Base-by-base conservation (phyloP, 1,139 yeast species). In the Sugiyamaella neomexicana region DNA sequence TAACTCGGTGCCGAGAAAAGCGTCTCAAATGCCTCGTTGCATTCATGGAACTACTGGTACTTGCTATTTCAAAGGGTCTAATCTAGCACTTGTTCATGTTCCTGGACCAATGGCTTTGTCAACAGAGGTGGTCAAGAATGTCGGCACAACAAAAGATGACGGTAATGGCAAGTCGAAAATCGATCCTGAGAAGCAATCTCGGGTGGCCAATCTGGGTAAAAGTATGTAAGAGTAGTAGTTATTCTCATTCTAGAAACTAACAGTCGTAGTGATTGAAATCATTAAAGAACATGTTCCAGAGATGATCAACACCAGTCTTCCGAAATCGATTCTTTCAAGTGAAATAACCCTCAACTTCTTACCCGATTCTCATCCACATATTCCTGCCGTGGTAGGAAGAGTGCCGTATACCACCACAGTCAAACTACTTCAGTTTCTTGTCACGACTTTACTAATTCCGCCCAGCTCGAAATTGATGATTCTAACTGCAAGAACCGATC, bases 361-460 rank as follows among this genome's bases (percentile, higher is more conserved):
- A 54, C 96, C 95, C 0, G 77, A 80, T 2, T 79, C 83, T 39
- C 79, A 79, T 52, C 78, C 83, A 0, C 79, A 78, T 58, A 66
- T 85, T 23, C 93, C 95, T 2, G 72, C 75, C 12, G 73, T 87
- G 32, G 78, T 77, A 53, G 95, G 96, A 2, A 75, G 74, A 32
- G 75, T 76, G 5, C 76, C 86, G 7, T 85, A 84, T 67, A 75
- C 75, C 51, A 75, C 86, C 2, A 68, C 75, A 0, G 62, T 74
- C 57, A 73, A 71, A 47, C 54, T 67, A 34, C 56, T 68, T 25
- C 72, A 68, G 53, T 53, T 65, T 39, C 58, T 61, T 5, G 66
- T 63, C 31, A 59, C 66, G 8, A 59, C 66, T 12, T 59, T 68
- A 48, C 58, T 68, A 37, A 58, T 69, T 27, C 70, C 72, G 5